phyloP scores from a whole-genome alignment of 495 filamentous ascomycete species.

The Pyrenula aspistea region DNA sequence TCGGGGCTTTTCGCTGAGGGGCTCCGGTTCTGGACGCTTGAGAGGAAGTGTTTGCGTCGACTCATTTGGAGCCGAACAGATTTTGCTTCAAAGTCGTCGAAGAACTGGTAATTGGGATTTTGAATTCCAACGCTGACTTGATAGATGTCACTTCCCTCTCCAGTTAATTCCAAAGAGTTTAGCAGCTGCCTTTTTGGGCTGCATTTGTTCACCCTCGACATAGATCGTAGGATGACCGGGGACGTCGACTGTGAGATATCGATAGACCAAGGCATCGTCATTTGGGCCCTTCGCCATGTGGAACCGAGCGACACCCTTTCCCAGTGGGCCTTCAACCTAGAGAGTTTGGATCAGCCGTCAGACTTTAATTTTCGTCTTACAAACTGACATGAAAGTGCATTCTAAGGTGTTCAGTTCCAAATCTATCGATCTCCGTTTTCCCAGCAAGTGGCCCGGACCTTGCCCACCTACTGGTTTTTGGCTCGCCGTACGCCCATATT shows the following conservation, averaged over 20 bases:
- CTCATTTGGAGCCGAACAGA: no score
- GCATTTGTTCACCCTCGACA: slow-evolving; percentile 44
- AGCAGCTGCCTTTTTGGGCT: slow-evolving; percentile 17
- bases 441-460: slow-evolving; percentile 76
- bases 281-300: slow-evolving; percentile 62
- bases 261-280: slow-evolving; percentile 62
- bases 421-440: slow-evolving; percentile 51
- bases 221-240: slow-evolving; percentile 49
- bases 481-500: slow-evolving; percentile 76
- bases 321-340: slow-evolving; percentile 72
- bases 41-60: not conserved
- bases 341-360: slow-evolving; percentile 10
- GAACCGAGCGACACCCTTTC: slow-evolving; percentile 59
- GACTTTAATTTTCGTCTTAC: not conserved
- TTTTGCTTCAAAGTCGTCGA: no score
- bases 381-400: slow-evolving; percentile 77
- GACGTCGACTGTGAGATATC: slow-evolving; percentile 71
- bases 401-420: slow-evolving; percentile 68
- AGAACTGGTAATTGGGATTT: no score
- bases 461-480: slow-evolving; percentile 71
- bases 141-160: slow-evolving; percentile 28
- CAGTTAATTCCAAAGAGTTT: slow-evolving; percentile 58
- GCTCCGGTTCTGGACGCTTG: not conserved
- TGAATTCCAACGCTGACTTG: no score
- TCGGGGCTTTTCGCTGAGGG: no score